These are phyloP conservation scores for Tetrapisispora nanseiensis DNA, from an alignment of 805 yeast genomes.

Conservation along the genomic window DNA sequence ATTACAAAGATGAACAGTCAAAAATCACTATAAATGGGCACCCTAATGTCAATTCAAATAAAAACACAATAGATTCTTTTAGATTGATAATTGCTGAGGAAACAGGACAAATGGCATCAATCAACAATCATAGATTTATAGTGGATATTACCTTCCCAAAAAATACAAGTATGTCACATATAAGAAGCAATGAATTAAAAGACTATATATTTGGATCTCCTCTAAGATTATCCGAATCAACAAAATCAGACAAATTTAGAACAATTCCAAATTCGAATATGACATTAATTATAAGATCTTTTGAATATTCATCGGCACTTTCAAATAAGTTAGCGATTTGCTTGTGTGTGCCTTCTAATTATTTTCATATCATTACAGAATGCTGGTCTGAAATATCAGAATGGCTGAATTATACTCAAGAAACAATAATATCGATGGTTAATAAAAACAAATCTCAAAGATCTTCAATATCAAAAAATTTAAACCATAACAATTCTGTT, in stretches of 20 bases:
- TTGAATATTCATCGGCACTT: constrained; percentile 14
- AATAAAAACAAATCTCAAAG: not conserved
- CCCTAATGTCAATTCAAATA: not conserved
- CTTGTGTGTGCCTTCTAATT: constrained; percentile 23
- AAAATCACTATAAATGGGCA: not conserved
- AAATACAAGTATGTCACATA: constrained; percentile 17
- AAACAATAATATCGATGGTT: constrained; percentile 9
- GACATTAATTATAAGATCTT: constrained; percentile 28
- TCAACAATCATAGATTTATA: constrained; percentile 28
- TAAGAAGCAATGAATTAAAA: constrained; percentile 27
- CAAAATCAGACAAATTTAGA: constrained; percentile 24
- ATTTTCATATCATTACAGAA: constrained; percentile 25
- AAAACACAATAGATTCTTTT: constrained; percentile 8
- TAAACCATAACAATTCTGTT: not conserved
- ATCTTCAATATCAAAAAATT: not conserved
- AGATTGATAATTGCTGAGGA: constrained; percentile 31
- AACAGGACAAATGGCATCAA: constrained; percentile 29
- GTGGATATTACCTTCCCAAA: constrained; percentile 27
- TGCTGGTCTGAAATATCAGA: constrained; percentile 25
- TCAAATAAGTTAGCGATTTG: constrained; percentile 28
- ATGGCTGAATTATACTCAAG: constrained; percentile 26
- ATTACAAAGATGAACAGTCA: not conserved
- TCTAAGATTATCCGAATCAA: constrained; percentile 24
- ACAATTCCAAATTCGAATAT: constrained; percentile 23
- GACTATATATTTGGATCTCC: constrained; percentile 35